phyloP scores from a whole-genome alignment of 2,329 filamentous ascomycete genomes.

The Golovinomyces cichoracearum region DNA sequence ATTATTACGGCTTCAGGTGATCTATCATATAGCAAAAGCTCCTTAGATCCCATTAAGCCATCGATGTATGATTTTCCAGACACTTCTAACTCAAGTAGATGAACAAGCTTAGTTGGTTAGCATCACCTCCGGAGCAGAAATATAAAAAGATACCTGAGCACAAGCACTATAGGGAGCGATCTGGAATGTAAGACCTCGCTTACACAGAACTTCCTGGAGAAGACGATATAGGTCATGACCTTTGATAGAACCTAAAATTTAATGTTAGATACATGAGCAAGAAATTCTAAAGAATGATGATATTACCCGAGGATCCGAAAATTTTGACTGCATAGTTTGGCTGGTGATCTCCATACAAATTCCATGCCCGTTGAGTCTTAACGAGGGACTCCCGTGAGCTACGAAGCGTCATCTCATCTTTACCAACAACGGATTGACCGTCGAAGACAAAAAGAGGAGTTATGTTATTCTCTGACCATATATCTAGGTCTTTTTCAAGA shows the following conservation, averaged over 20 bases:
- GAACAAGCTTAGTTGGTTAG: slow-evolving; percentile 33
- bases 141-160: slow-evolving; percentile 38
- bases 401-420: slow-evolving; percentile 41
- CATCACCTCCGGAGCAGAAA: slow-evolving; percentile 5
- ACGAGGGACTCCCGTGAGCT: slow-evolving; percentile 38
- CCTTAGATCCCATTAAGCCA: slow-evolving; percentile 59
- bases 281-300: too few species aligned
- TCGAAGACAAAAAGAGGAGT: slow-evolving; percentile 79
- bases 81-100: slow-evolving; percentile 40
- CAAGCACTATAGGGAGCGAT: slow-evolving; percentile 72
- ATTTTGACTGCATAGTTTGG: slow-evolving; percentile 57
- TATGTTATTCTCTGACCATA: slow-evolving; percentile 43
- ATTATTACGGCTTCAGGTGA: slow-evolving; percentile 34
- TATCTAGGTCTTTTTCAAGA: slow-evolving; percentile 50
- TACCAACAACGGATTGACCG: slow-evolving; percentile 54
- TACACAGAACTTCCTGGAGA: slow-evolving; percentile 46
- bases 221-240: slow-evolving; percentile 50
- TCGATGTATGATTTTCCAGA: slow-evolving; percentile 32
- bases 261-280: not conserved
- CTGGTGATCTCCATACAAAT: slow-evolving; percentile 55
- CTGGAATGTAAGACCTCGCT: slow-evolving; percentile 45
- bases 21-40: slow-evolving; percentile 65
- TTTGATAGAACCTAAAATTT: slow-evolving; percentile 36
- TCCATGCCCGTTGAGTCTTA: slow-evolving; percentile 60
- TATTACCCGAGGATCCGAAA: slow-evolving; percentile 59